Base-by-base conservation (phyloP, 768 basidiomycete species). In the Lentinus brumalis region DNA sequence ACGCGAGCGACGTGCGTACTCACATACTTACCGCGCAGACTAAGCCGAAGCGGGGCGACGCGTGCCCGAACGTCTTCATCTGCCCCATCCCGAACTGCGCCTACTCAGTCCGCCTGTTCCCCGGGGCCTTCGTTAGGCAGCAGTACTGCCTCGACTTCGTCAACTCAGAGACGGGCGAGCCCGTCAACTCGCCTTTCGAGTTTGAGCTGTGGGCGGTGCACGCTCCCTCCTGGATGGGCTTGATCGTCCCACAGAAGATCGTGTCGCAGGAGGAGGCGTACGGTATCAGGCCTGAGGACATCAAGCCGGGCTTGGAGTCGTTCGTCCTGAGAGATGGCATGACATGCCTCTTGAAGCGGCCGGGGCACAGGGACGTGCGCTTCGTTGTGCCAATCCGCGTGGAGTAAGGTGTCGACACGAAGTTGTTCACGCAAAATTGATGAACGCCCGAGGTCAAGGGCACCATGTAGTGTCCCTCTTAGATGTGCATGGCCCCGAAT, bases 91-190 rank as follows among this genome's bases (percentile, higher is more conserved):
- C 51, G 6, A 21, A 40, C n/a, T n/a, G 51, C 39, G 39, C 9
- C n/a, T 53, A 40, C 51, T 53, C 51, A 2, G 26, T 53, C 18
- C 51, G 51, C 18, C 38, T 53, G 5, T 53, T 53, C 51, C 51
- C 51, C 38, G 51, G 51, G 12, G n/a, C 38, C 15, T 16, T 53
- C 38, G n/a, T n/a, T 3, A 29, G n/a, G 6, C 18, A n/a, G 12
- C 35, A 53, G 35, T 53, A 53, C 51, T 53, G 51, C 38, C 51
- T 53, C 26, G 49, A 50, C 49, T 50, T 50, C 49, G 49, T 50
- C 30, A 31, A 29, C 6, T 29, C 49, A 14, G 21, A 16, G 11
- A 50, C 49, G 11, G 49, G 49, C 26, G 26, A 50, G 30, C 49
- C 49, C 21, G 49, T 30, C 26, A 50, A 50, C 29, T 50, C 49